A percentile compares a stretch with the other conserved stretches of the same genome.
Conservation (phyloP, 1,139 yeast species). For the Saccharomyces pastorianus region DNA sequence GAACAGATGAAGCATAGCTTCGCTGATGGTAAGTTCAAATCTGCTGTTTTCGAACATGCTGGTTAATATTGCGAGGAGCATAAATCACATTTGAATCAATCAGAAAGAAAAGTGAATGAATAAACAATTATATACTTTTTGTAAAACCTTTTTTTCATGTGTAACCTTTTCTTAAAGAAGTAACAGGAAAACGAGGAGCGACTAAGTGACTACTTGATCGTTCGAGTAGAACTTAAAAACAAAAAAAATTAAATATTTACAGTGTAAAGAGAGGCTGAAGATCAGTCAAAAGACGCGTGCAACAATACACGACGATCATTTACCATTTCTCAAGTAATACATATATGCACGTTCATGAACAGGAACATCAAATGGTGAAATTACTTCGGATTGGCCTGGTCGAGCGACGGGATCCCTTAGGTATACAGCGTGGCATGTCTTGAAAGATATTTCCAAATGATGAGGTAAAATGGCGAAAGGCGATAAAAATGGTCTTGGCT, state of each 20-base stretch:
- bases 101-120: neutral
- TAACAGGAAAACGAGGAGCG: neutral
- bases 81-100: neutral
- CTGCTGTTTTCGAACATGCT: slow-evolving; percentile 51
- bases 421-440: slow-evolving; percentile 90
- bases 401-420: slow-evolving; percentile 94
- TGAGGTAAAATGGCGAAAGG: slow-evolving; percentile 89
- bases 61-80: slow-evolving; percentile 33
- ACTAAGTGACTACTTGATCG: neutral
- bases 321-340: slow-evolving; percentile 80
- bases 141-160: neutral
- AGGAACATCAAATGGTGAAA: slow-evolving; percentile 76
- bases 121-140: neutral
- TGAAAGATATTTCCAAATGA: slow-evolving; percentile 82
- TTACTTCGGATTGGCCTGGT: slow-evolving; percentile 94
- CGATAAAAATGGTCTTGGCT: slow-evolving; percentile 85
- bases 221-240: neutral
- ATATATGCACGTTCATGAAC: slow-evolving; percentile 92
- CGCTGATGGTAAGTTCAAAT: slow-evolving; percentile 39
- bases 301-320: slow-evolving; percentile 31
- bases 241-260: slow-evolving; percentile 1
- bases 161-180: neutral
- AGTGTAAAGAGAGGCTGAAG: neutral
- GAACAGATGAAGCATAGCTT: slow-evolving; percentile 74
- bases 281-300: neutral